Evolutionary conservation across 768 basidiomycete genomes (phyloP).

Genomic region (Kwoniella europaea): DNA sequence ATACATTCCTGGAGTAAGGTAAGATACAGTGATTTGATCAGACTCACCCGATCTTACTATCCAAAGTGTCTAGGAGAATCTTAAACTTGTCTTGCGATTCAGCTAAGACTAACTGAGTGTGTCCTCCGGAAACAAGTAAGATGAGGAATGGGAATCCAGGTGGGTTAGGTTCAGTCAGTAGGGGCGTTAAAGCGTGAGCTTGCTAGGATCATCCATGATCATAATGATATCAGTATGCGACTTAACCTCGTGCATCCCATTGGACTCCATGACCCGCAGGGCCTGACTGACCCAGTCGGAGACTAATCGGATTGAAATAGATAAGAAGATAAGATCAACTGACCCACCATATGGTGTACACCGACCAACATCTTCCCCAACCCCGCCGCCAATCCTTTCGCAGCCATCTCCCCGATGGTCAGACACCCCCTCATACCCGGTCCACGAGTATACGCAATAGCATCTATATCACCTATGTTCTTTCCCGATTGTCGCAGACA

Average conservation of each 20-base stretch:
- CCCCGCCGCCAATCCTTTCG: slow-evolving; percentile 81
- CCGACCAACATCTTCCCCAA: slow-evolving; percentile 79
- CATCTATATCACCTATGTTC: slow-evolving; percentile 71
- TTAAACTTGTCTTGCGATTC: slow-evolving; percentile 66
- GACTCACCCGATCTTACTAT: slow-evolving; percentile 71
- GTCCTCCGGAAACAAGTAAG: slow-evolving; percentile 89
- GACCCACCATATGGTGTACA: slow-evolving; percentile 89
- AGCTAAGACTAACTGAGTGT: slow-evolving; percentile 83
- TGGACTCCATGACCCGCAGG: no score
- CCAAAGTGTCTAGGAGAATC: slow-evolving; percentile 74
- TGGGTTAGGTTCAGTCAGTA: slow-evolving; percentile 66
- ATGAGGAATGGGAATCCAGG: slow-evolving; percentile 83
- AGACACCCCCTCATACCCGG: slow-evolving; percentile 76
- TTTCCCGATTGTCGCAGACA: slow-evolving; percentile 73
- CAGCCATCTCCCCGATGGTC: slow-evolving; percentile 76
- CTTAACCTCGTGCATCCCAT: no score
- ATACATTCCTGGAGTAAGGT: no score
- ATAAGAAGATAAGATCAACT: slow-evolving; percentile 1
- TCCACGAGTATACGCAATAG: slow-evolving; percentile 84
- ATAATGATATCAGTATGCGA: no score
- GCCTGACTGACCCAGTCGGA: no score
- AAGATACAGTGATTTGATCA: background rate
- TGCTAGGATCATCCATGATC: slow-evolving; percentile 63
- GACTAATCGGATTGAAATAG: no score
- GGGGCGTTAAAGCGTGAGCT: slow-evolving; percentile 85